phyloP scores from a whole-genome alignment of 2,329 filamentous ascomycete genomes.

The Podosphaera leucotricha region DNA sequence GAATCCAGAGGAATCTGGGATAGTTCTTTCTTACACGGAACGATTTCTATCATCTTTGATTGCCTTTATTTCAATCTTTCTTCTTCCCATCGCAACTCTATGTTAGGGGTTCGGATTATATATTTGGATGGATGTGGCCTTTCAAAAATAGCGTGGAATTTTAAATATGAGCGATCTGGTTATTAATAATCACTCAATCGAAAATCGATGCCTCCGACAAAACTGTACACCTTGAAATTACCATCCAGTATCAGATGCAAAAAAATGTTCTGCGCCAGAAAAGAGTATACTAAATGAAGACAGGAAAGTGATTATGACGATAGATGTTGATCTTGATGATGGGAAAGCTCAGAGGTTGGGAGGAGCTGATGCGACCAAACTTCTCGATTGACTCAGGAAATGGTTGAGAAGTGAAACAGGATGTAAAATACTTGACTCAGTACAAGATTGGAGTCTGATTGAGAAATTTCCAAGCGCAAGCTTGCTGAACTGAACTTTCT shows the following conservation, averaged over 20 bases:
- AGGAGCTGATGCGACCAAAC: background rate
- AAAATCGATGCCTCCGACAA: background rate
- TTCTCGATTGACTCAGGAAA: background rate
- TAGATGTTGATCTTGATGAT: background rate
- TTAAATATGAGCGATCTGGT: no score
- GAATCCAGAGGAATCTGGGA: background rate
- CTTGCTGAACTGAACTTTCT: no score
- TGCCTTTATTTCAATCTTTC: conserved; percentile 99
- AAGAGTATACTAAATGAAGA: no score
- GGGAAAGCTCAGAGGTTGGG: background rate
- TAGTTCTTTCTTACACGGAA: conserved; percentile 60
- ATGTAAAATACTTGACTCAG: background rate
- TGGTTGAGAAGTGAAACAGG: conserved; percentile 1
- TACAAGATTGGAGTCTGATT: background rate
- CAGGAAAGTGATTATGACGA: no score
- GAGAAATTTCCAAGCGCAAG: background rate
- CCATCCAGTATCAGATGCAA: background rate
- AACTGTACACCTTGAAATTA: background rate
- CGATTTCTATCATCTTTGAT: conserved; percentile 98
- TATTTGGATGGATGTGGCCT: background rate
- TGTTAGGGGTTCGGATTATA: conserved; percentile 3
- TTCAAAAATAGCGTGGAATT: no score
- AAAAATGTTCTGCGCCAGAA: background rate
- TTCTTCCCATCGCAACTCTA: conserved; percentile 53
- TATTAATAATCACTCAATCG: background rate